Conservation (phyloP, 23 red algal species). For the Gracilariopsis chorda region DNA sequence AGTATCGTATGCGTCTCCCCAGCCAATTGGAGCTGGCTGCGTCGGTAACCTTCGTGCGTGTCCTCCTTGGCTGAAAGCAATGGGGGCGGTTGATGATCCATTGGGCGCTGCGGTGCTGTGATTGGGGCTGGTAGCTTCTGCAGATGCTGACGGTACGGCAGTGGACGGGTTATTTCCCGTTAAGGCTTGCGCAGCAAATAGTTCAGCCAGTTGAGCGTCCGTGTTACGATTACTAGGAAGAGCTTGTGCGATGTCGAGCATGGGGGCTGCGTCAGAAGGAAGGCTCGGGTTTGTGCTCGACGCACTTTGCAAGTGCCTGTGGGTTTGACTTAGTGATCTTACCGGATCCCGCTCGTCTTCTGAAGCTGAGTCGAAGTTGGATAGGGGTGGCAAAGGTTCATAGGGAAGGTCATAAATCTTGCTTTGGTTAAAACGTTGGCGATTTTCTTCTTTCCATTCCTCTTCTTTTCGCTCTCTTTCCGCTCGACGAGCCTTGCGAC, state of each 20-base stretch:
- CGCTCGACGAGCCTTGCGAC: slow-evolving; percentile 26
- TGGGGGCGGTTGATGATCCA: neutral
- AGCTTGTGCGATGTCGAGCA: neutral
- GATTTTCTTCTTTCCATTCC: slow-evolving; percentile 30
- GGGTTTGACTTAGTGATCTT: neutral
- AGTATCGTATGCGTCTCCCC: slow-evolving; percentile 8
- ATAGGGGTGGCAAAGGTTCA: slow-evolving; percentile 2
- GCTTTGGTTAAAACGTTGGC: slow-evolving; percentile 3
- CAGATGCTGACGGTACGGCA: neutral
- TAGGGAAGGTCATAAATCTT: neutral
- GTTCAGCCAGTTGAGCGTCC: slow-evolving; percentile 15
- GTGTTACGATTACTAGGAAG: neutral
- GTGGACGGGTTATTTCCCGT: neutral
- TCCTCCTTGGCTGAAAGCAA: neutral
- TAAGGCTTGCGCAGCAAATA: slow-evolving; percentile 5
- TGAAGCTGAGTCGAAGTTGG: slow-evolving; percentile 27
- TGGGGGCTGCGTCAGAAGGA: neutral
- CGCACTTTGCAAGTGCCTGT: neutral
- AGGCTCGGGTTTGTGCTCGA: neutral
- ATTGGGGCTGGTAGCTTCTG: neutral
- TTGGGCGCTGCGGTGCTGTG: neutral
- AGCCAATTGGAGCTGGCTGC: slow-evolving; percentile 19
- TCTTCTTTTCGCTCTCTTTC: neutral
- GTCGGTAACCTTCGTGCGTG: neutral
- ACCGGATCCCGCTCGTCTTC: slow-evolving; percentile 6